Conservation (phyloP, 331 rosid species). For the Pyrus hybrid region DNA sequence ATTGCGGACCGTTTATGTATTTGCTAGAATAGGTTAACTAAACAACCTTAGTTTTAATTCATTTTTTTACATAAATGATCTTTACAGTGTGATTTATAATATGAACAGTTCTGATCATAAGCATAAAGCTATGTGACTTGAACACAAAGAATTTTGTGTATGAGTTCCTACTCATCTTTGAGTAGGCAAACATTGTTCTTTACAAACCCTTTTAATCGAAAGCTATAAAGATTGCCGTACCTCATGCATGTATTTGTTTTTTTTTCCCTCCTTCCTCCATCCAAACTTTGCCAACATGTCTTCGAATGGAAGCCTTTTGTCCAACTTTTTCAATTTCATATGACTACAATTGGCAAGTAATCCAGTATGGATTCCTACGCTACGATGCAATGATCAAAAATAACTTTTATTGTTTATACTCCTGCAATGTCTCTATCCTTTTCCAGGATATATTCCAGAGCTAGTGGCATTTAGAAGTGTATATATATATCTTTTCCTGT, state of each 20-base stretch:
- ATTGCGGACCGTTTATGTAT: no score
- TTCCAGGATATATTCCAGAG: slow-evolving; percentile 40
- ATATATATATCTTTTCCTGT: slow-evolving; percentile 24
- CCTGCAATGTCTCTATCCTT: slow-evolving; percentile 1
- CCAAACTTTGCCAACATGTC: background rate
- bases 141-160: no score
- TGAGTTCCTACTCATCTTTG: no score
- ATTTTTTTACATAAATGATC: no score
- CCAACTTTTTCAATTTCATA: background rate
- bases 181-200: no score
- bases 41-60: no score
- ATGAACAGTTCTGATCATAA: no score
- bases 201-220: background rate
- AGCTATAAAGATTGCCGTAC: background rate
- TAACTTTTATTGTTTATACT: background rate
- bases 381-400: background rate
- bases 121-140: no score
- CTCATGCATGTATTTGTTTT: background rate
- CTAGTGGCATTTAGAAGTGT: slow-evolving; percentile 13
- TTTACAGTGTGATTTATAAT: no score
- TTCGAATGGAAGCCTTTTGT: no score
- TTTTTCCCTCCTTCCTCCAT: background rate
- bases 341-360: background rate
- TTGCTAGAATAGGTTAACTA: no score
- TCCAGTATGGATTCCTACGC: background rate